Base-by-base conservation (phyloP, 2,329 filamentous ascomycete species). In the Corniculantispora saksenae region DNA sequence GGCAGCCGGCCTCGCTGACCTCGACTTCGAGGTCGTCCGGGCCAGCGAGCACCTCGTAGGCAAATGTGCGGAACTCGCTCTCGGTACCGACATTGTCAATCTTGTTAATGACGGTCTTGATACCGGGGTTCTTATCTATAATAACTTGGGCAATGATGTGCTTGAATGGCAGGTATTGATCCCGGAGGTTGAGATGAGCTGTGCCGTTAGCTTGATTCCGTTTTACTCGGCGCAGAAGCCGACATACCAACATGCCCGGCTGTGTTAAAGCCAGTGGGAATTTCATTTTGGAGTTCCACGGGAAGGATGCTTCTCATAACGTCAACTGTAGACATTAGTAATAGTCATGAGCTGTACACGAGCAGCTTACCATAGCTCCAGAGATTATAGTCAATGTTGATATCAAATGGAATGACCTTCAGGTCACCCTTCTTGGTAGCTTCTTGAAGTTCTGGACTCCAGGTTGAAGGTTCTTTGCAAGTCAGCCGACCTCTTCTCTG, bases 101-200 rank as follows among this genome's bases (percentile, higher is more conserved):
- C 79, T 99, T 99, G 84, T 97, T 97, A 80, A 99, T 97, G 70
- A 99, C 94, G 0, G 95, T 99, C 66, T 83, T 85, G 66, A 97
- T 87, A 54, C 80, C 81, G 12, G 88, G 85, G 78, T 97, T 97
- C 80, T 99, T 99, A 81, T 98, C 95, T 61, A 93, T 80, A 23
- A 99, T 81, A 3, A 98, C 89, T 72, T 94, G 83, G 0, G 91
- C 95, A 58, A 98, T 94, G 50, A 98, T 76, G 69, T 90, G 77
- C 77, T 95, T 97, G 82, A 96, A 97, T 0, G 91, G 92, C 13
- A 93, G 81, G 73, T 93, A 97, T 69, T 89, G 86, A 23, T 91
- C 88, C 59, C 92, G 88, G 38, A 99, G 88, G 77, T 99, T 99
- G 66, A 99, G 82, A 74, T 99, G 95, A 48, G 93, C 94, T 89